Base-by-base conservation (phyloP, 768 basidiomycete species). In the Boletus sensibilis region DNA sequence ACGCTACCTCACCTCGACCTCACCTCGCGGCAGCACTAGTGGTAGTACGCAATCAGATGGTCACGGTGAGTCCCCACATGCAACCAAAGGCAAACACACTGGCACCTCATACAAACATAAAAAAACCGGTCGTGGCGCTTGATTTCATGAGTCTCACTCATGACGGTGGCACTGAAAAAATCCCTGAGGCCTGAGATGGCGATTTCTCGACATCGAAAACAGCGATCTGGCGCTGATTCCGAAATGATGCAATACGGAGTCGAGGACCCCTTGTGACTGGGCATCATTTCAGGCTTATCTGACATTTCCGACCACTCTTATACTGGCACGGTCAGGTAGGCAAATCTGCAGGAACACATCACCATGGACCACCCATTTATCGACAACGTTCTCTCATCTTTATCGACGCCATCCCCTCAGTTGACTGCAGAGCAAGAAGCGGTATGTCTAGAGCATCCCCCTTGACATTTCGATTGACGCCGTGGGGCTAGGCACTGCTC, bases 221-320 rank as follows among this genome's bases (percentile, higher is more conserved):
- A 31, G 16, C 11, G 47, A 62, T 56, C 45, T 49, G 42, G 11
- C 10, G 33, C 27, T 37, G 41, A 40, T 37, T 51, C 53, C 49
- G 23, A 55, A 56, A 58, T 43, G 38, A 37, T 13, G 18, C 11
- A 21, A 43, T 44, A 53, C 46, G 38, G 55, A 44, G 46, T 42
- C 29, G 9, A n/a, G 9, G 18, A 50, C 16, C 25, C 16, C 39
- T 33, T 46, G 40, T 50, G 46, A 45, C 16, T 35, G 12, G 20
- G 8, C 47, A 42, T 57, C 57, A 53, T 57, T 57, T 54, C 53
- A 5, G 51, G 58, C 12, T 48, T 55, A 27, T 60, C 40, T 56
- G 58, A 37, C 31, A 23, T 44, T 21, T 27, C 37, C n/a, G 16
- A 21, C 9, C 38, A 6, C 34, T 57, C 34, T 51, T 67, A 67